Base-by-base conservation (phyloP, 2,329 filamentous ascomycete genomes). In the Botrytis deweyae region DNA sequence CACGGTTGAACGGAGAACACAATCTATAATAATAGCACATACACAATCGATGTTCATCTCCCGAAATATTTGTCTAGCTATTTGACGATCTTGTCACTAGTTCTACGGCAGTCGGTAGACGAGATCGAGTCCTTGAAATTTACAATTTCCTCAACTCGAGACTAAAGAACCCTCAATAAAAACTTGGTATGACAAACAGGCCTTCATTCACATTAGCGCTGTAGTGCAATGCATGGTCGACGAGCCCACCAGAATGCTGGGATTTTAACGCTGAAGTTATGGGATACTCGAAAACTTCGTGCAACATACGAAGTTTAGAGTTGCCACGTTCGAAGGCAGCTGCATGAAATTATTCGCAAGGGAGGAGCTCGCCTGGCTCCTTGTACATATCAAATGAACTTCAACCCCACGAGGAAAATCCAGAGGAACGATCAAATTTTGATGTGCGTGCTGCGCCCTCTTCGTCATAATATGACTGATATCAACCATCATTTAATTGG, bases 261-360 rank as follows among this genome's bases (percentile, higher is more conserved):
- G 52, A 40, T n/a, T 62, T 14, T 18, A 29, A 55, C 33, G n/a
- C 52, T 20, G 36, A 68, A 58, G 20, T 42, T 36, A 61, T 42
- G 65, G 67, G 61, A 68, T 38, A 25, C 29, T 52, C 7, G 5
- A 64, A 29, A 46, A 63, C 44, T n/a, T 52, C 38, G 44, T 75
- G 74, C 74, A 68, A 74, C 55, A 68, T 74, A 66, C 72, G 20
- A 18, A 68, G 42, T 18, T 40, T 58, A 42, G 8, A 40, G 73
- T 73, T 44, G 72, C 70, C 72, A 74, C 63, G 29, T 74, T 77
- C 72, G 58, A 52, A 75, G 73, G 68, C 46, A 49, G 52, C 46
- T 75, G 73, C 74, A 74, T 73, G 42, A 58, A 59, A 65, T 52
- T 67, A 40, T 68, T 69, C 68, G 70, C 64, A 66, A 49, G 66